These are phyloP conservation scores for Schwanniomyces vanrijiae DNA, from an alignment of 805 yeast species.

Conservation along the genomic window DNA sequence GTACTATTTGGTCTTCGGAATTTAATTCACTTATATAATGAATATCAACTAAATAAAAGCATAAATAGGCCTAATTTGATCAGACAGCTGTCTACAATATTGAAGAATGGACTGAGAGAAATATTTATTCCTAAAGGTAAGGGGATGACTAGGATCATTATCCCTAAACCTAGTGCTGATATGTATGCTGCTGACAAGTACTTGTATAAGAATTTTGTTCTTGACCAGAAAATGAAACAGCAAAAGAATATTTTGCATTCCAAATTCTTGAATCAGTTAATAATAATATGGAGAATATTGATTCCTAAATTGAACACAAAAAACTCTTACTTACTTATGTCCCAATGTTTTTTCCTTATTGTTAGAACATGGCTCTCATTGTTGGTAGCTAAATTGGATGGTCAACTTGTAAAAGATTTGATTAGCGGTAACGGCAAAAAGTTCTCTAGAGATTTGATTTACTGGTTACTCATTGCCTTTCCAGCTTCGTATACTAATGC, in stretches of 20 bases:
- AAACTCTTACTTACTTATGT: slow-evolving; percentile 61
- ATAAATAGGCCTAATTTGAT: slow-evolving; percentile 35
- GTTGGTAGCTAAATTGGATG: slow-evolving; percentile 85
- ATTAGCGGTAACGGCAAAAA: slow-evolving; percentile 77
- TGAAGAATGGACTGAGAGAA: slow-evolving; percentile 46
- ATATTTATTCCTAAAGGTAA: slow-evolving; percentile 48
- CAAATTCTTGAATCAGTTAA: slow-evolving; percentile 68
- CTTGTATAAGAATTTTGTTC: slow-evolving; percentile 46
- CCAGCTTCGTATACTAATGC: slow-evolving; percentile 94
- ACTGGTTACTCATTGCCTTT: slow-evolving; percentile 87
- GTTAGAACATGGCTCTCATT: slow-evolving; percentile 86
- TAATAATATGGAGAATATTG: slow-evolving; percentile 75
- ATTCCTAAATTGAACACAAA: slow-evolving; percentile 73
- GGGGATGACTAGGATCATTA: slow-evolving; percentile 38
- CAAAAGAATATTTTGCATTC: slow-evolving; percentile 47
- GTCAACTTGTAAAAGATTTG: slow-evolving; percentile 86
- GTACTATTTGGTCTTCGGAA: slow-evolving; percentile 30
- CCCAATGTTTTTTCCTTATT: slow-evolving; percentile 73
- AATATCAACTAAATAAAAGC: slow-evolving; percentile 22
- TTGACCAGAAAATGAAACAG: slow-evolving; percentile 28
- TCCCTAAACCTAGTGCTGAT: slow-evolving; percentile 49
- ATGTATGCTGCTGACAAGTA: slow-evolving; percentile 57
- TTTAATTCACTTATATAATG: slow-evolving; percentile 29
- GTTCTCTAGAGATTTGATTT: slow-evolving; percentile 72
- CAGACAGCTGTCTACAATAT: slow-evolving; percentile 42